Percentiles rank a stretch among this genome's conserved stretches.
phyloP scores from a whole-genome alignment of 805 yeast genomes.

The Candida montana region DNA sequence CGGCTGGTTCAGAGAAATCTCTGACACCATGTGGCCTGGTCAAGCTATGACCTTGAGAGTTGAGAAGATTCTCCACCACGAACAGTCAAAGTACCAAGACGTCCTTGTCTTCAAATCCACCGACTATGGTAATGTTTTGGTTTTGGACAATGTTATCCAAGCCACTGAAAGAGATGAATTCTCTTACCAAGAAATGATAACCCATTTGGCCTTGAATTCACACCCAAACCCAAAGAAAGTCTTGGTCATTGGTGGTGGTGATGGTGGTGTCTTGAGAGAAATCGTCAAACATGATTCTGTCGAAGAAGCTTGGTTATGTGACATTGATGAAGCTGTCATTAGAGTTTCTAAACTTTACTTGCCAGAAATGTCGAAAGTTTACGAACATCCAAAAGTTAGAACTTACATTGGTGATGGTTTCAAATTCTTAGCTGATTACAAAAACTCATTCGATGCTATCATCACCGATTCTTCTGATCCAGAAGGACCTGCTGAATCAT shows the following conservation, averaged over 20 bases:
- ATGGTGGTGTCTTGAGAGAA: constrained; percentile 97
- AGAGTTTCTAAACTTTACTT: constrained; percentile 79
- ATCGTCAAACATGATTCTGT: constrained; percentile 82
- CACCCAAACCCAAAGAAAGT: constrained; percentile 95
- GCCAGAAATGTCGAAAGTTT: constrained; percentile 83
- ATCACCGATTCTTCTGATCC: constrained; percentile 98
- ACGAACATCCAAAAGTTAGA: constrained; percentile 81
- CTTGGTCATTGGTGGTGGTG: constrained; percentile 97
- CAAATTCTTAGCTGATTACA: constrained; percentile 81
- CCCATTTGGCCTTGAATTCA: constrained; percentile 87
- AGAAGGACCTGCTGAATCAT: constrained; percentile 94
- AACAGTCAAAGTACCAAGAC: constrained; percentile 87
- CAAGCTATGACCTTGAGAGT: constrained; percentile 93
- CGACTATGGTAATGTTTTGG: constrained; percentile 92
- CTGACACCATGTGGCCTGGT: constrained; percentile 98
- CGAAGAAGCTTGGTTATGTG: constrained; percentile 88
- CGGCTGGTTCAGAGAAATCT: constrained; percentile 96
- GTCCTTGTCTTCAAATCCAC: constrained; percentile 89
- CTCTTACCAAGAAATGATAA: constrained; percentile 96
- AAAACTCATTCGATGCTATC: constrained; percentile 87
- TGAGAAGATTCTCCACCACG: constrained; percentile 79
- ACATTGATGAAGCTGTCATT: constrained; percentile 92
- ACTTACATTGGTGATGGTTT: constrained; percentile 97
- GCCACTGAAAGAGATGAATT: constrained; percentile 97
- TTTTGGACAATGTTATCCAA: constrained; percentile 91